These are phyloP conservation scores for Fusarium annulatum DNA, from an alignment of 2,329 filamentous ascomycete genomes.

Conservation along the genomic window DNA sequence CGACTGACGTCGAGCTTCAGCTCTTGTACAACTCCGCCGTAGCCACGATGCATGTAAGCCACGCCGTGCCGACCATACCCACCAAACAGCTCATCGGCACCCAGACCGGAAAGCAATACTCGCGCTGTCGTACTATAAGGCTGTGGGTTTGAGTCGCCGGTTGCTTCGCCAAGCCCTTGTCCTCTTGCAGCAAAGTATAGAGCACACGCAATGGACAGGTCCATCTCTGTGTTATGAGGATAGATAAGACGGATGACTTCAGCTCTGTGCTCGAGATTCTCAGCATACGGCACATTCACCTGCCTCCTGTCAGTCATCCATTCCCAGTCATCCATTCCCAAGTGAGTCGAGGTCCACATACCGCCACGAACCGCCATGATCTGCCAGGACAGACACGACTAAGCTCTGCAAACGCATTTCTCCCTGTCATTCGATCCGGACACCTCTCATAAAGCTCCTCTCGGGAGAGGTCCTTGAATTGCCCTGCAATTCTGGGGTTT, in stretches of 20 bases:
- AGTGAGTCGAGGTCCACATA: slow-evolving; percentile 50
- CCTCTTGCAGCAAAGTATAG: slow-evolving; percentile 95
- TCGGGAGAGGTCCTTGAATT: slow-evolving; percentile 53
- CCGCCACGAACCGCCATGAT: slow-evolving; percentile 83
- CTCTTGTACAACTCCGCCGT: slow-evolving; percentile 79
- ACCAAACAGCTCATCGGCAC: slow-evolving; percentile 95
- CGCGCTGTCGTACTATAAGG: slow-evolving; percentile 77
- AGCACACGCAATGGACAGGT: slow-evolving; percentile 91
- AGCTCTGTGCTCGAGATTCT: slow-evolving; percentile 75
- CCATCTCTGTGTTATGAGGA: slow-evolving; percentile 98
- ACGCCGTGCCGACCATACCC: slow-evolving; percentile 88
- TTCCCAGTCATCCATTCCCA: neutral
- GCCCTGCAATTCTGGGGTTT: slow-evolving; percentile 80
- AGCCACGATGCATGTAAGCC: slow-evolving; percentile 77
- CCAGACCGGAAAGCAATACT: slow-evolving; percentile 90
- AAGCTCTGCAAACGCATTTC: slow-evolving; percentile 83
- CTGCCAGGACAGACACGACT: slow-evolving; percentile 74
- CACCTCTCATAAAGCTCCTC: slow-evolving; percentile 78
- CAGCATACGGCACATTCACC: slow-evolving; percentile 84
- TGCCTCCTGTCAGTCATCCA: slow-evolving; percentile 43
- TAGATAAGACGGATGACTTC: slow-evolving; percentile 82
- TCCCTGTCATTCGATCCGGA: slow-evolving; percentile 89
- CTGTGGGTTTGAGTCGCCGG: slow-evolving; percentile 38
- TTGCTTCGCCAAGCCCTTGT: slow-evolving; percentile 59
- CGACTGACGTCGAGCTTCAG: slow-evolving; percentile 86